Base-by-base conservation (phyloP, 495 filamentous ascomycete species). In the Daldinia grandis region DNA sequence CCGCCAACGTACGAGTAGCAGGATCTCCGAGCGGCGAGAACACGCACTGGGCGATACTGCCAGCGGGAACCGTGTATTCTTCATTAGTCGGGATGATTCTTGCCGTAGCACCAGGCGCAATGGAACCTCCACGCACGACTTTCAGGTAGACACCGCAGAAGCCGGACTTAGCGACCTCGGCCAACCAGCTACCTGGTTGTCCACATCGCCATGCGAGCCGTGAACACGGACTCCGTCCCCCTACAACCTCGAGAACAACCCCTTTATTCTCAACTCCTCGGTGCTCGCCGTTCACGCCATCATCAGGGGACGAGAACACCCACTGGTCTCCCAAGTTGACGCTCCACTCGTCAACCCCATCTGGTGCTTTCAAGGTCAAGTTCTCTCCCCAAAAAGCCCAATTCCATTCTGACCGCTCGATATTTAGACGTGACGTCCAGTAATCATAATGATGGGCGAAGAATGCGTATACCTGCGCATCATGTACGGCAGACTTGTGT, bases 391-490 rank as follows among this genome's bases (percentile, higher is more conserved):
- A 47, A 8, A 47, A 47, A 24, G 42, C 42, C 42, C 42, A 47
- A 24, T 24, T 12, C 42, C 42, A 47, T 24, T 24, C 19, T 9
- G 42, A 47, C 4, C 42, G 42, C 19, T 47, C 42, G 7, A 47
- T 47, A 5, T 24, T 47, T 14, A 47, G 42, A 24, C 42, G 42
- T 47, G 42, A 47, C 3, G 42, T 47, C 42, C 42, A 47, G 19
- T 47, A 47, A 24, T 47, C 42, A 47, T 47, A 47, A 47, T 47
- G 42, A 47, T 47, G 42, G 19, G 42, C 3, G 8, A 47, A 47
- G 17, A 47, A 47, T 47, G 42, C 42, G 21, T 47, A 47, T 24
- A 47, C 42, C 42, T 47, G 42, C 19, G 42, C 42, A 47, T 47
- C 9, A 3, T 47, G 42, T 4, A 24, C 42, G 3, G 42, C 42